These are phyloP conservation scores for Sesbania bispinosa DNA, from an alignment of 306 rosid species.

Conservation along the genomic window DNA sequence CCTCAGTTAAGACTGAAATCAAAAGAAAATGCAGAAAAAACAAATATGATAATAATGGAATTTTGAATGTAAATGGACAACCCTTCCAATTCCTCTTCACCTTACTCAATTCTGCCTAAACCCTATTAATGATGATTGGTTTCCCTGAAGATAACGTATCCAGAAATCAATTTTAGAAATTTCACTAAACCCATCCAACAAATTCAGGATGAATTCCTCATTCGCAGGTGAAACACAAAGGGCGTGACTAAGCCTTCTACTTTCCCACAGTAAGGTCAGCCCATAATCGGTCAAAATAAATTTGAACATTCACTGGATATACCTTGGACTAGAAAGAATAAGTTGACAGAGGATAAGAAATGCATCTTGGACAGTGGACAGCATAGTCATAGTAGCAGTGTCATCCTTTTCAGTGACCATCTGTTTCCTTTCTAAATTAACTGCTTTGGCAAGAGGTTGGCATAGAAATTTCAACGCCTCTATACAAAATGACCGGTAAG, in stretches of 20 bases:
- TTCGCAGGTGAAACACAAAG: conserved; percentile 74
- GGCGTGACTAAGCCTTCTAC: conserved; percentile 67
- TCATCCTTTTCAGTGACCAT: conserved; percentile 42
- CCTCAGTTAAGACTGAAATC: too few relatives aligned
- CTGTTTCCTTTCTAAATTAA: conserved; percentile 65
- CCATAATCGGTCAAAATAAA: conserved; percentile 8
- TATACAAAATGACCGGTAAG: conserved; percentile 37
- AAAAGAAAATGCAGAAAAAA: too few relatives aligned
- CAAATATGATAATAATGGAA: too few relatives aligned
- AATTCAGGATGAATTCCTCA: conserved; percentile 53
- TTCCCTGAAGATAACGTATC: conserved; percentile 54
- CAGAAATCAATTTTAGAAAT: conserved; percentile 51
- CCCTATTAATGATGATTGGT: conserved; percentile 48
- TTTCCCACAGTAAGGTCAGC: conserved; percentile 66
- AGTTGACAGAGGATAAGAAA: conserved; percentile 60
- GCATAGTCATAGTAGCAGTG: conserved; percentile 36
- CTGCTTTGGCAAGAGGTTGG: conserved; percentile 65
- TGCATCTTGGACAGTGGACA: conserved; percentile 50
- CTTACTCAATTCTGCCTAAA: conserved; percentile 72
- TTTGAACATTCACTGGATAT: conserved; percentile 17
- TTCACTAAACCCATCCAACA: conserved; percentile 49
- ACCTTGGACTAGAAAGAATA: conserved; percentile 59
- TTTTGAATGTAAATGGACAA: too few relatives aligned
- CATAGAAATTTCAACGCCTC: conserved; percentile 65
- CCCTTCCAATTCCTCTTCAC: too few relatives aligned